Conservation (phyloP, 495 filamentous ascomycete genomes). For the Podospora sp. region DNA sequence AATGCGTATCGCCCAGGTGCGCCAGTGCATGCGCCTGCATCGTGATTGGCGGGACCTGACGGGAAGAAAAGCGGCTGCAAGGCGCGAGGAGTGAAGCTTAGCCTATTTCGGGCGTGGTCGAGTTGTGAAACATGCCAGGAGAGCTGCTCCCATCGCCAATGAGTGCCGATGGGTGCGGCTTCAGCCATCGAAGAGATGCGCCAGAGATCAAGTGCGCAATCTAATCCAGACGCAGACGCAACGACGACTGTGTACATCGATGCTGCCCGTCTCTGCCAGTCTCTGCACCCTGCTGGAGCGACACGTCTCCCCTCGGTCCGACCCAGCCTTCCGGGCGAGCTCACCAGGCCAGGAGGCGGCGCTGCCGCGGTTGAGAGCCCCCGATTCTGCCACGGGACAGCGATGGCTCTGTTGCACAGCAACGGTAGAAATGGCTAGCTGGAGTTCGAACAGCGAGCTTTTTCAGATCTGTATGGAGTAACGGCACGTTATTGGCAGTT, state of each 20-base stretch:
- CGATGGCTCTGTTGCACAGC: neutral
- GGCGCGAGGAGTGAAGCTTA: slow-evolving; percentile 18
- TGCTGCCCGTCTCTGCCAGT: neutral
- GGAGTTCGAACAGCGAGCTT: neutral
- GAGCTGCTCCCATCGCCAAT: neutral
- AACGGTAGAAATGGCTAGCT: neutral
- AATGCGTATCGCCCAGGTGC: slow-evolving; percentile 25
- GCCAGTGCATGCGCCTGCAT: slow-evolving; percentile 3
- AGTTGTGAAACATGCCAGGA: slow-evolving; percentile 17
- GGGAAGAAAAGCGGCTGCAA: slow-evolving; percentile 20
- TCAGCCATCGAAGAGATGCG: slow-evolving; percentile 3
- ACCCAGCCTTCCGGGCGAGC: neutral
- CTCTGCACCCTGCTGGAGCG: neutral
- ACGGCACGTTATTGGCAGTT: no score
- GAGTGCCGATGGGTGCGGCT: slow-evolving; percentile 14
- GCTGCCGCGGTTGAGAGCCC: neutral
- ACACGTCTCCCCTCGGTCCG: neutral
- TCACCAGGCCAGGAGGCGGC: neutral
- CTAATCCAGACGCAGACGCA: slow-evolving; percentile 13
- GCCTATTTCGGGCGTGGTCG: slow-evolving; percentile 16
- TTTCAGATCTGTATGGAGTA: no score
- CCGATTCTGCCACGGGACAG: neutral
- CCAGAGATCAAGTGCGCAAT: slow-evolving; percentile 15
- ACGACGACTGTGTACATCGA: slow-evolving; percentile 1
- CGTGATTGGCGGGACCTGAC: slow-evolving; percentile 16